These are phyloP conservation scores for Populus tremula DNA, from an alignment of 345 rosid genomes.

Conservation along the genomic window DNA sequence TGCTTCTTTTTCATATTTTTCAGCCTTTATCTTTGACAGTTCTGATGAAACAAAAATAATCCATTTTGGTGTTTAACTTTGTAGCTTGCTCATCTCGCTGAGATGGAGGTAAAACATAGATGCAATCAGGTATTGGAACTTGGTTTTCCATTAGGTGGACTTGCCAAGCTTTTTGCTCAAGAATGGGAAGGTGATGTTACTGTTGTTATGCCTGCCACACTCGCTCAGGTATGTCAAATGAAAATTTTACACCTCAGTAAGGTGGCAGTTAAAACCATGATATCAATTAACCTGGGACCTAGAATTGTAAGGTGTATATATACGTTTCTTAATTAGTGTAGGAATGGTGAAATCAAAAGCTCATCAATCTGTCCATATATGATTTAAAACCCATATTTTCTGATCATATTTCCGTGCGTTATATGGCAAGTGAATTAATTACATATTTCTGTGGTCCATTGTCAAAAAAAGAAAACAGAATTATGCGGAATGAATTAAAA, in stretches of 20 bases:
- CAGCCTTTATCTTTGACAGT: background rate
- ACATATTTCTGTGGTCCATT: background rate
- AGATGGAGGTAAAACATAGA: constrained; percentile 97
- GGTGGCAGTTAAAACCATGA: background rate
- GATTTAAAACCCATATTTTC: background rate
- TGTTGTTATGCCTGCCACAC: constrained; percentile 95
- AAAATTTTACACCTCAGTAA: background rate
- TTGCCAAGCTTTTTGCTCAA: constrained; percentile 90
- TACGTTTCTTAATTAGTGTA: background rate
- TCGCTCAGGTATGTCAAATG: constrained; percentile 65
- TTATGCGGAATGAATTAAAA: background rate
- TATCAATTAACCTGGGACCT: background rate
- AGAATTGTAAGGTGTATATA: background rate
- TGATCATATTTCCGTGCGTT: background rate
- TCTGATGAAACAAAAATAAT: constrained; percentile 1
- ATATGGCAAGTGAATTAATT: background rate
- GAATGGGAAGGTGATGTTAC: constrained; percentile 99
- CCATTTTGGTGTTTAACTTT: constrained; percentile 2
- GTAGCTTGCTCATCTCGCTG: constrained; percentile 86
- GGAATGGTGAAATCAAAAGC: background rate
- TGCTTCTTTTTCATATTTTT: background rate
- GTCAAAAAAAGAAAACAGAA: background rate
- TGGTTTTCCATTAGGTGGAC: constrained; percentile 90
- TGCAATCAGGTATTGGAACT: constrained; percentile 83
- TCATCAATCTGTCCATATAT: background rate